Conservation (phyloP, 805 yeast species). For the Wickerhamomyces queroliae region DNA sequence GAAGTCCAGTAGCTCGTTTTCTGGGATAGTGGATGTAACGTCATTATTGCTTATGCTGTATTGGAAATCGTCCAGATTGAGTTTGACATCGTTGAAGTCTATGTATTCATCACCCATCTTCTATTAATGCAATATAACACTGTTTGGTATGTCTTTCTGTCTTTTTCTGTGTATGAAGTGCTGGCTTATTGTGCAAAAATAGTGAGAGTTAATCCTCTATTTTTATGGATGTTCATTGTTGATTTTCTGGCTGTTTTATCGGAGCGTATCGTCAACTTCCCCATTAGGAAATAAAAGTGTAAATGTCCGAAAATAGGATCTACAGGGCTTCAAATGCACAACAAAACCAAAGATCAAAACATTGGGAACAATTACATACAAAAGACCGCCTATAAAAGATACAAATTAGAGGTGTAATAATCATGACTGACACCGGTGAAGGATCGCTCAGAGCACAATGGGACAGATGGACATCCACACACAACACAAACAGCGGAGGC, state of each 20-base stretch:
- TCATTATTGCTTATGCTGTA: constrained; percentile 11
- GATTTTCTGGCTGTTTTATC: not conserved
- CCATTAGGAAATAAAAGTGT: constrained; percentile 1
- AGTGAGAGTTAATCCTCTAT: not conserved
- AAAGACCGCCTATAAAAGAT: too few relatives aligned
- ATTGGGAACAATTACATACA: not conserved
- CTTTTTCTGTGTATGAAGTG: too few relatives aligned
- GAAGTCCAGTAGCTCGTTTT: constrained; percentile 22
- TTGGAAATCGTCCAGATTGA: constrained; percentile 19
- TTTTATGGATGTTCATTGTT: too few relatives aligned
- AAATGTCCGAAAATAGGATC: too few relatives aligned
- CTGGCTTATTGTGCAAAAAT: too few relatives aligned
- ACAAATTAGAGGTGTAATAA: not conserved
- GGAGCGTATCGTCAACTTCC: constrained; percentile 4
- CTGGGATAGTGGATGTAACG: constrained; percentile 21
- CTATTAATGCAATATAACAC: too few relatives aligned
- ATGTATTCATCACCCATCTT: constrained; percentile 21
- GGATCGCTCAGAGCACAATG: constrained; percentile 20
- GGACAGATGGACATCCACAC: constrained; percentile 30
- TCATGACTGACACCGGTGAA: constrained; percentile 3
- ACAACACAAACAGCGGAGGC: constrained; percentile 18
- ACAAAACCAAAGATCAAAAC: not conserved
- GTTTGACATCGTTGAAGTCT: constrained; percentile 14
- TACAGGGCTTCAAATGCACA: too few relatives aligned
- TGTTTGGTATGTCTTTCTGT: too few relatives aligned